Base-by-base conservation (phyloP, 495 filamentous ascomycete species). In the Penicillium herquei region DNA sequence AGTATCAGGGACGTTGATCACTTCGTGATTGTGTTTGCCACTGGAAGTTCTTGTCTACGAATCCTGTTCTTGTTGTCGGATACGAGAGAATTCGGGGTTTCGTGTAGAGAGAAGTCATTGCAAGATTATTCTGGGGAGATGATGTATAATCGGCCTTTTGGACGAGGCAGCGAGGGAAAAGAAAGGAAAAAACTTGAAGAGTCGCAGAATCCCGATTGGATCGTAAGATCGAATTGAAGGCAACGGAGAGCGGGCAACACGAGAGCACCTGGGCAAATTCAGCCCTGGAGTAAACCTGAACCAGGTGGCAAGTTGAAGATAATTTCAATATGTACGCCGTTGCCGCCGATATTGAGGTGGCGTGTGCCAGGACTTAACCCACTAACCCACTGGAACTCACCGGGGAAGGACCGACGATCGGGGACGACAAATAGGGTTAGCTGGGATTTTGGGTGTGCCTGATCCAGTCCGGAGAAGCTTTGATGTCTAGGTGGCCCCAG, bases 401-500 rank as follows among this genome's bases (percentile, higher is more conserved):
- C 43, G 46, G 46, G 32, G 31, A 49, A 8, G n/a, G 35, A 21
- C 47, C 57, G 54, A 45, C 17, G n/a, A 47, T 54, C 57, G 43
- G 21, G 26, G 11, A 32, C 43, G n/a, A 56, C 58, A 56, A 61
- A 56, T 51, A 50, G 56, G 46, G 40, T 54, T 52, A 26, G 16
- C 44, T 42, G 42, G 7, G 10, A 30, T 39, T 35, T 57, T 64
- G 54, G 61, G 6, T 46, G 43, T 46, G 26, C 43, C 26, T 44
- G 42, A 44, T 41, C 12, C 13, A 46, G 26, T 26, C 26, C 26
- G 43, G 43, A 46, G 11, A 46, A 44, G 44, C 42, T 49, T 30
- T 54, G 55, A 39, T 35, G 1, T 26, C 21, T 4, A 26, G 21
- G 21, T 55, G 37, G 51, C 47, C 37, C 45, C 16, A 26, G 35